Evolutionary conservation across 2,329 filamentous ascomycete genomes (phyloP).

Genomic region (Colletotrichum tanaceti): DNA sequence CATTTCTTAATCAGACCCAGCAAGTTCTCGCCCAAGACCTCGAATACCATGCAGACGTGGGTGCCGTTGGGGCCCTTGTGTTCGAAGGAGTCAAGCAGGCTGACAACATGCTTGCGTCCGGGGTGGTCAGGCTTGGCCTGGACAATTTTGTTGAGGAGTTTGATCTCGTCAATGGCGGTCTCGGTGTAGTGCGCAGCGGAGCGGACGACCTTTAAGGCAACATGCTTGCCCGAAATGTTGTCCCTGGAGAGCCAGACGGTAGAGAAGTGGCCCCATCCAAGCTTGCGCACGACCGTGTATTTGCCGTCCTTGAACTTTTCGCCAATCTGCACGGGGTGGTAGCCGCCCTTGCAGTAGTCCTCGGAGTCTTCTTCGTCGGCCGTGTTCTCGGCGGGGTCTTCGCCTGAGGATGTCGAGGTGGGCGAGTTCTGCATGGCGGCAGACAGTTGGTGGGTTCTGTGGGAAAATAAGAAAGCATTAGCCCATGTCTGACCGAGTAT

Average conservation of each 20-base stretch:
- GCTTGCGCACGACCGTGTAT: conserved; percentile 95
- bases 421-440: conserved; percentile 75
- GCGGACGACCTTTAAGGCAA: conserved; percentile 96
- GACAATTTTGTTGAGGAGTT: conserved; percentile 95
- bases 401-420: conserved; percentile 80
- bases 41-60: conserved; percentile 99
- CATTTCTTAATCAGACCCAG: conserved; percentile 96
- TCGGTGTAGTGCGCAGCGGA: conserved; percentile 99
- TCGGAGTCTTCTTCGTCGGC: conserved; percentile 99
- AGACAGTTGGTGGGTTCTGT: conserved; percentile 67
- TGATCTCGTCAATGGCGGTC: conserved; percentile 98
- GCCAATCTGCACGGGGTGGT: conserved; percentile 93
- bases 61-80: conserved; percentile 96
- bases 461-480: conserved; percentile 42
- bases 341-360: conserved; percentile 99
- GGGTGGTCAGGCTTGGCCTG: conserved; percentile 95
- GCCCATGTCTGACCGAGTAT: conserved; percentile 5
- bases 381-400: conserved; percentile 89
- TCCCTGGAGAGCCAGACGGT: conserved; percentile 90
- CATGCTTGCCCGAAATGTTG: conserved; percentile 90
- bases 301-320: conserved; percentile 98
- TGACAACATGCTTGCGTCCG: conserved; percentile 94
- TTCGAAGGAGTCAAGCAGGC: conserved; percentile 94
- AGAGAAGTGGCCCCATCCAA: conserved; percentile 99
- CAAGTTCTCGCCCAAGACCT: conserved; percentile 95